These are phyloP conservation scores for Epichloe coenophiala DNA, from an alignment of 2,329 filamentous ascomycete genomes.

Conservation along the genomic window DNA sequence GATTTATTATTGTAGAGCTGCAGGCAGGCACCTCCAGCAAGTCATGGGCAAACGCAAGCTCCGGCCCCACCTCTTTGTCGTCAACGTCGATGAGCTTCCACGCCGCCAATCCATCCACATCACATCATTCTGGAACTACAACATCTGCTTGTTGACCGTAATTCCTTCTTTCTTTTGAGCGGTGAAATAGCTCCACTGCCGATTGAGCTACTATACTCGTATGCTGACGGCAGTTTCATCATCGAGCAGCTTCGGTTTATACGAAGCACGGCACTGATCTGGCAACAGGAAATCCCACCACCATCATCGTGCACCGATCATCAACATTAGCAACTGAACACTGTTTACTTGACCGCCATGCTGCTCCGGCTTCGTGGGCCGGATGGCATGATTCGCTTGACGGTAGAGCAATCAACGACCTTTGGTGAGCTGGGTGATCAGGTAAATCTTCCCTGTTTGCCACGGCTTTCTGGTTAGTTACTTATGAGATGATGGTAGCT, in stretches of 20 bases:
- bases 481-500: conserved; percentile 28
- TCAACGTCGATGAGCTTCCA: conserved; percentile 7
- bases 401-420: conserved; percentile 57
- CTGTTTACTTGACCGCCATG: conserved; percentile 36
- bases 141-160: not conserved
- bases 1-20: not conserved
- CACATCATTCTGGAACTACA: not conserved
- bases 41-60: not conserved
- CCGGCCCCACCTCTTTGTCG: conserved; percentile 4
- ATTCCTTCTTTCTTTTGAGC: not conserved
- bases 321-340: not conserved
- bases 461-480: not conserved
- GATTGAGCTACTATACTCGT: not conserved
- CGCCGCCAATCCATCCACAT: not conserved
- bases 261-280: not conserved
- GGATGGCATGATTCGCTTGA: conserved; percentile 84
- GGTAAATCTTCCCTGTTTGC: conserved; percentile 22
- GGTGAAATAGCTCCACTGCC: not conserved
- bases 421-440: conserved; percentile 50
- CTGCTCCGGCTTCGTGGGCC: conserved; percentile 78
- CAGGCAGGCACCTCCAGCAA: conserved; percentile 5
- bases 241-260: not conserved
- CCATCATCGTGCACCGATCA: not conserved
- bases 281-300: not conserved
- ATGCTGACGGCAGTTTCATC: not conserved